Base-by-base conservation (phyloP, 768 basidiomycete genomes). In the Leccinellum luteum region DNA sequence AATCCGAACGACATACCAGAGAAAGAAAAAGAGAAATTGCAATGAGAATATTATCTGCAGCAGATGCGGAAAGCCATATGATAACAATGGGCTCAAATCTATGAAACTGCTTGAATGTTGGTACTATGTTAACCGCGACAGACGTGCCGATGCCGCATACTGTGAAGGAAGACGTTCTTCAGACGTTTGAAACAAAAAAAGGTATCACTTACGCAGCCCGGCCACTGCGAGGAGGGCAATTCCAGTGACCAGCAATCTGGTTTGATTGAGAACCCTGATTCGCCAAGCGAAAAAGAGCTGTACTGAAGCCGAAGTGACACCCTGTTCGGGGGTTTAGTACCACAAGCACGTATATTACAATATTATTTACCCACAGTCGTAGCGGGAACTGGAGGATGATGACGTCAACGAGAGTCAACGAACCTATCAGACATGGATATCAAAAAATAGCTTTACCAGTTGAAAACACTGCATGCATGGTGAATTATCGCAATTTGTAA, bases 1-100 rank as follows among this genome's bases (percentile, higher is more conserved):
- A 25, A 31, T 51, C 17, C 2, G 23, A 17, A 49, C 21, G 31
- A 65, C 76, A 21, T 58, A 81, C 82, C 67, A 84, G 64, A 35
- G 72, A 76, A 49, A 70, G 62, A 7, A 77, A 76, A 6, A 84
- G 71, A 1, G 74, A 59, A 0, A 65, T 54, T 1, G 83, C 78
- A 50, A 85, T 84, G 10, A 81, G 59, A 8, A 78, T 60, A 63
- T 84, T 84, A 12, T 77, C 75, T 12, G 74, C 66, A 6, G 76
- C 77, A 13, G 80, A 74, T 0, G 76, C 64, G 17, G 75, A 62
- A 30, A 84, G 75, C 82, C 83, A 84, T 9, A 70, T 35, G 32
- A 72, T 70, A 45, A 68, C 70, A 43, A 73, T 54, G 13, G 62
- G 56, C 52, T 73, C 60, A 28, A 76, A 75, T 44, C 55, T 66